Base-by-base conservation (phyloP, 2,329 filamentous ascomycete species). In the Colletotrichum truncatum region DNA sequence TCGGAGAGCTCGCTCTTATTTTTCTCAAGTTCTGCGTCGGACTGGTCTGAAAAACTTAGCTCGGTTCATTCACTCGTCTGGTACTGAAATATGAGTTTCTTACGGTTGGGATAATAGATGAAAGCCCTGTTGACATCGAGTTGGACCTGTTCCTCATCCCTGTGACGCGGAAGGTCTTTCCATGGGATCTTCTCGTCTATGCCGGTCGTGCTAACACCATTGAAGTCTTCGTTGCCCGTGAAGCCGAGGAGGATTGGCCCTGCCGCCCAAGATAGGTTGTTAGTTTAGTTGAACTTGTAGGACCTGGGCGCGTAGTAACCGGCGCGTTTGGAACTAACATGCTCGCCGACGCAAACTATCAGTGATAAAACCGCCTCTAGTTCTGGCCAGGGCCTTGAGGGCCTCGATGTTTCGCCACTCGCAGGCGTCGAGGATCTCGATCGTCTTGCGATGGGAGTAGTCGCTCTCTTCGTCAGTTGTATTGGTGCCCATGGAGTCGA, bases 51-150 rank as follows among this genome's bases (percentile, higher is more conserved):
- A 60, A 18, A 8, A 14, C 66, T 69, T 70, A 59, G 58, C 66
- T 63, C 73, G 64, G 61, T 38, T 14, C 18, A 26, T 21, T 45
- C 16, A 18, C 39, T 57, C 26, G 41, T 45, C 9, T 38, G 8
- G 11, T 14, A 14, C 7, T n/a, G 21, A 32, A 23, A 36, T 28
- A 43, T 26, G 51, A 45, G 39, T 52, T 49, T 73, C 85, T 72
- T 84, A 96, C 94, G 87, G 68, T 87, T 86, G 11, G 96, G 96
- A 76, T 99, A 99, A 81, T 98, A 97, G 66, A 98, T 91, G 78
- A 99, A 99, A n/a, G 96, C 94, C 60, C 96, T 88, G 78, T 98
- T 89, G 60, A 99, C 96, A 75, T 99, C 96, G 49, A 98, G 85
- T 73, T 90, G 87, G 38, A 99, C 94, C 79, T 99, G 96, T 52